Evolutionary conservation across 2,329 filamentous ascomycete genomes (phyloP).

Genomic region (Cyphellophora attinorum): DNA sequence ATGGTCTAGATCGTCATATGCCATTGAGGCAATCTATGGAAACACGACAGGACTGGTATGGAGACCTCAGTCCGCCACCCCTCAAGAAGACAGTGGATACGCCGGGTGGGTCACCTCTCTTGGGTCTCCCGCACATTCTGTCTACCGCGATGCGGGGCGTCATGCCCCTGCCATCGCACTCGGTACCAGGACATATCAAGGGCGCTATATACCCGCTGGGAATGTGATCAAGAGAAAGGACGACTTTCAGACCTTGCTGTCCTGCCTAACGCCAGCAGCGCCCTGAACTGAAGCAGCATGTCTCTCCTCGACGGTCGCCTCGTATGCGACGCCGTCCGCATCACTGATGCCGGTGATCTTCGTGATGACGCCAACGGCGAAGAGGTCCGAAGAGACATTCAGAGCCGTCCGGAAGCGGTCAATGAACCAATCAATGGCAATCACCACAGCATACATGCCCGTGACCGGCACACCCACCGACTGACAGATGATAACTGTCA

Average conservation of each 20-base stretch:
- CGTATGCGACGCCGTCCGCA: not conserved
- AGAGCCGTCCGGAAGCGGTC: slow-evolving; percentile 45
- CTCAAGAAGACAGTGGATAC: too few species aligned
- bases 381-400: slow-evolving; percentile 44
- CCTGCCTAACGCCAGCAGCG: not conserved
- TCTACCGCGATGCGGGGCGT: too few species aligned
- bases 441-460: slow-evolving; percentile 41
- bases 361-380: slow-evolving; percentile 30
- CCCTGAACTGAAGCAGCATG: not conserved
- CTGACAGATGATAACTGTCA: slow-evolving; percentile 43
- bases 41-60: too few species aligned
- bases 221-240: too few species aligned
- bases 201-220: too few species aligned
- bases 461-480: slow-evolving; percentile 37
- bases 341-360: slow-evolving; percentile 31
- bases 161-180: too few species aligned
- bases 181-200: too few species aligned
- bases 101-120: too few species aligned
- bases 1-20: too few species aligned
- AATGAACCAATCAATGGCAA: slow-evolving; percentile 48
- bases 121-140: too few species aligned
- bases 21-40: too few species aligned
- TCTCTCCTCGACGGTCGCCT: not conserved
- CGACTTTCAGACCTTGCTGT: not conserved
- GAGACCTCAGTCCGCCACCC: too few species aligned